Evolutionary conservation across 306 rosid genomes (phyloP), one percentile per base, ranked within the genome.

Genomic region (Prosopis cineraria): DNA sequence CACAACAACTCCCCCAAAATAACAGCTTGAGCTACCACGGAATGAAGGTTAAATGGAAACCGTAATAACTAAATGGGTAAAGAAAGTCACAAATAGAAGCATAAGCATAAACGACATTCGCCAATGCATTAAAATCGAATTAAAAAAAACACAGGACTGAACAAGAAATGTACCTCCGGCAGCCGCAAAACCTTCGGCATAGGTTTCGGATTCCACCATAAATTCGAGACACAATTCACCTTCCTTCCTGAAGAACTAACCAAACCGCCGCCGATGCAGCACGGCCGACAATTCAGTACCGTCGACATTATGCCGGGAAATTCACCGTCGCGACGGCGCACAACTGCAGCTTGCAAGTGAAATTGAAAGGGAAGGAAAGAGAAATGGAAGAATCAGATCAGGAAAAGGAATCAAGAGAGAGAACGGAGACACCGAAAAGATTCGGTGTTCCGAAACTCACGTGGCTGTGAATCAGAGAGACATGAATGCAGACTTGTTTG

Each of bases 211-310:
- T 78, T 71, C 65, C 60, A 45, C 76, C 74, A 58, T 17, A 50
- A 55, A 63, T 70, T 7, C 11, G 85, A 24, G 43, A 11, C 14
- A 24, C 74, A 31, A 68, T 19, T 74, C 11, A 74, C 3, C 53
- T 75, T 76, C 80, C 48, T 55, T 39, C 56, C 78, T 0, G 87
- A 48, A 2, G 63, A 82, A 69, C 63, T 58, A 37, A 78, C 74
- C 16, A 48, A 78, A 72, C 62, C 52, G 40, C 84, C 87, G 50
- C 70, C 80, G 64, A 55, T 67, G 77, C 79, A 79, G 81, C 86
- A 80, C 10, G 89, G 73, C 39, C 84, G 22, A 24, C 84, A 89
- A 77, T 87, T 85, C 78, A 93, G 80, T 62, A 86, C 66, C 20
- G 76, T 76, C 79, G 92, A 75, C 98, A 94, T 90, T 80, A 58